A percentile compares a stretch with the other conserved stretches of the same genome.
phyloP scores from a whole-genome alignment of 805 yeast genomes.

The Myxozyma udenii region DNA sequence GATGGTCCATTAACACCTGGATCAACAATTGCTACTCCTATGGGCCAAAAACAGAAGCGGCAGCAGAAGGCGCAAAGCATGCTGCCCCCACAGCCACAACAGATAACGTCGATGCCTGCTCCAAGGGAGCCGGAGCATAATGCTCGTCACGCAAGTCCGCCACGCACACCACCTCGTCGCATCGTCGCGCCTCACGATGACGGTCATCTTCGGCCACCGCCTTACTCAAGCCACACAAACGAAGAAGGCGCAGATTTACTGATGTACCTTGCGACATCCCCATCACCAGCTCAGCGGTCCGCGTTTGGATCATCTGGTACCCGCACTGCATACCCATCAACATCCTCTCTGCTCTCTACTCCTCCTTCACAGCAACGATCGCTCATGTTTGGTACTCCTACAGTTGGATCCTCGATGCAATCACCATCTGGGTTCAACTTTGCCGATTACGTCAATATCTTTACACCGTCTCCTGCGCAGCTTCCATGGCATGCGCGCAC shows the following conservation, averaged over 20 bases:
- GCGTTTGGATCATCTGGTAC: slow-evolving; percentile 10
- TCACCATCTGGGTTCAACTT: slow-evolving; percentile 58
- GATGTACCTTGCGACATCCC: slow-evolving; percentile 80
- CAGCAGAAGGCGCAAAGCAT: background rate
- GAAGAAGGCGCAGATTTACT: slow-evolving; percentile 79
- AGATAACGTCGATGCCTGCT: background rate
- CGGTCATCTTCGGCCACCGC: background rate
- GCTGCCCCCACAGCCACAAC: background rate
- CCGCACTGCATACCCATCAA: slow-evolving; percentile 21
- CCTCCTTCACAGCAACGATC: background rate
- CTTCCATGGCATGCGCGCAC: slow-evolving; percentile 27
- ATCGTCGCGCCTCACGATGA: background rate
- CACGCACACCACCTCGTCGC: slow-evolving; percentile 26
- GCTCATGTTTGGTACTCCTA: slow-evolving; percentile 31
- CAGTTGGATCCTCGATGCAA: slow-evolving; percentile 35
- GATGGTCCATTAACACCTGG: slow-evolving; percentile 7
- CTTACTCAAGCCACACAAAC: slow-evolving; percentile 19
- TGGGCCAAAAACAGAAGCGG: slow-evolving; percentile 1
- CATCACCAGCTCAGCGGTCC: slow-evolving; percentile 53
- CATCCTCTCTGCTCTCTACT: slow-evolving; percentile 15
- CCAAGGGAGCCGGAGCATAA: background rate
- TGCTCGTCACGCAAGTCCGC: slow-evolving; percentile 10
- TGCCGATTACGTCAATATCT: slow-evolving; percentile 71
- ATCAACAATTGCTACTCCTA: slow-evolving; percentile 36
- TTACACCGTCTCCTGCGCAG: slow-evolving; percentile 39